Conservation (phyloP, 176 grass and related monocot genomes). For the Zoysia japonica region DNA sequence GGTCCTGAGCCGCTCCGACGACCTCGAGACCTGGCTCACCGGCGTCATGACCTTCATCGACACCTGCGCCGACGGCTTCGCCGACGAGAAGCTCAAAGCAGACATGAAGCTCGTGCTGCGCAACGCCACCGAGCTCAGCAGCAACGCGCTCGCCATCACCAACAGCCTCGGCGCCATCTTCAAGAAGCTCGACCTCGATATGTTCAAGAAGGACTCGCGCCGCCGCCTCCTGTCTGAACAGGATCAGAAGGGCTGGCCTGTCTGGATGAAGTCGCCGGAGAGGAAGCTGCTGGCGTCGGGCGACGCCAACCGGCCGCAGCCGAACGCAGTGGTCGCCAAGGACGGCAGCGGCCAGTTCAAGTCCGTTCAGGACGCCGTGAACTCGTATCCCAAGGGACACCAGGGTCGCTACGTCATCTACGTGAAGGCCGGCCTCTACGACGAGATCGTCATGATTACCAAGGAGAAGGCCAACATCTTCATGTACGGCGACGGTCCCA, state of each 20-base stretch:
- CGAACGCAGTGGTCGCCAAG: slow-evolving; percentile 67
- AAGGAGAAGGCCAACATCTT: slow-evolving; percentile 67
- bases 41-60: slow-evolving; percentile 68
- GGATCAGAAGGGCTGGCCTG: slow-evolving; percentile 31
- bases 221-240: slow-evolving; percentile 39
- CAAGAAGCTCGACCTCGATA: slow-evolving; percentile 52
- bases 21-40: slow-evolving; percentile 67
- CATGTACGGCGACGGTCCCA: slow-evolving; percentile 88
- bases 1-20: slow-evolving; percentile 52
- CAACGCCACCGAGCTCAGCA: slow-evolving; percentile 69
- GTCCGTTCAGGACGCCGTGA: slow-evolving; percentile 66
- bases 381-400: slow-evolving; percentile 53
- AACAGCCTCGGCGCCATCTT: slow-evolving; percentile 48
- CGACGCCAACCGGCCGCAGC: slow-evolving; percentile 31
- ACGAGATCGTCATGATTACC: slow-evolving; percentile 65
- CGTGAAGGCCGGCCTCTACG: slow-evolving; percentile 78
- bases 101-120: slow-evolving; percentile 61
- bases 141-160: slow-evolving; percentile 82
- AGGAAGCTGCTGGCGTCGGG: slow-evolving; percentile 71
- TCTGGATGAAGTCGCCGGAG: slow-evolving; percentile 63
- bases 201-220: slow-evolving; percentile 40
- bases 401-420: slow-evolving; percentile 72
- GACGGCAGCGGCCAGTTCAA: slow-evolving; percentile 88
- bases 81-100: slow-evolving; percentile 54
- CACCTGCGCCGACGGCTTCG: slow-evolving; percentile 74